These are phyloP conservation scores for Malbranchea cinnamomea DNA, from an alignment of 2,329 filamentous ascomycete genomes.

Conservation along the genomic window DNA sequence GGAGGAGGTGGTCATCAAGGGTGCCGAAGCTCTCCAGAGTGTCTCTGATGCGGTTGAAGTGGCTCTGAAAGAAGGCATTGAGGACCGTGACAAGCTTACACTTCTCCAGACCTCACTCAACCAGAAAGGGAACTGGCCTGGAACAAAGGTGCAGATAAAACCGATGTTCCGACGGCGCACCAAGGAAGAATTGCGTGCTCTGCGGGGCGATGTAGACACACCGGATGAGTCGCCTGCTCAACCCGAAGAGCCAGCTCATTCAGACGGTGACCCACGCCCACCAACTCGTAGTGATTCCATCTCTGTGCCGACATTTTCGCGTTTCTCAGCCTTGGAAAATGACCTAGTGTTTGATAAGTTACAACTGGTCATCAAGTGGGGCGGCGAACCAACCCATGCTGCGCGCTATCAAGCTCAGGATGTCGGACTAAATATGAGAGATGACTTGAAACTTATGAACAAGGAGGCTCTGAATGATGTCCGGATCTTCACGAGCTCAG, in stretches of 20 bases:
- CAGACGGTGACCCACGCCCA: conserved; percentile 22
- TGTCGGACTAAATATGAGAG: conserved; percentile 86
- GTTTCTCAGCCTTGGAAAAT: conserved; percentile 85
- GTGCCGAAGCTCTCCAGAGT: conserved; percentile 74
- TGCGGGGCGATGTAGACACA: conserved; percentile 26
- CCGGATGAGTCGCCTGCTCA: conserved; percentile 37
- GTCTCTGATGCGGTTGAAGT: conserved; percentile 77
- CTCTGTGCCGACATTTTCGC: conserved; percentile 79
- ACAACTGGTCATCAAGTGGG: conserved; percentile 98
- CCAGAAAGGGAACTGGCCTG: conserved; percentile 86
- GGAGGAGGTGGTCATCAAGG: conserved; percentile 88
- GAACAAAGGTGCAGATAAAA: conserved; percentile 98
- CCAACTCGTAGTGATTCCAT: conserved; percentile 66
- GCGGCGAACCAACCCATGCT: conserved; percentile 92
- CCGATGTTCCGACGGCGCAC: conserved; percentile 94
- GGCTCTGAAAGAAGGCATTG: conserved; percentile 62
- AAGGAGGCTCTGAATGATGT: conserved; percentile 84
- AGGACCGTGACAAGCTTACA: conserved; percentile 77
- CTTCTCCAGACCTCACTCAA: conserved; percentile 72
- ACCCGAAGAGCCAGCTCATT: conserved; percentile 13
- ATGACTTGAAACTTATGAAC: conserved; percentile 86
- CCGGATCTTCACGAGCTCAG: conserved; percentile 87
- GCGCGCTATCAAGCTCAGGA: conserved; percentile 93
- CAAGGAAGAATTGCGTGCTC: conserved; percentile 38
- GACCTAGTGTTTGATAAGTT: conserved; percentile 88